Evolutionary conservation across 1,139 yeast genomes (phyloP), one percentile per base, ranked within the genome.

Genomic region (Scheffersomyces stambukii): DNA sequence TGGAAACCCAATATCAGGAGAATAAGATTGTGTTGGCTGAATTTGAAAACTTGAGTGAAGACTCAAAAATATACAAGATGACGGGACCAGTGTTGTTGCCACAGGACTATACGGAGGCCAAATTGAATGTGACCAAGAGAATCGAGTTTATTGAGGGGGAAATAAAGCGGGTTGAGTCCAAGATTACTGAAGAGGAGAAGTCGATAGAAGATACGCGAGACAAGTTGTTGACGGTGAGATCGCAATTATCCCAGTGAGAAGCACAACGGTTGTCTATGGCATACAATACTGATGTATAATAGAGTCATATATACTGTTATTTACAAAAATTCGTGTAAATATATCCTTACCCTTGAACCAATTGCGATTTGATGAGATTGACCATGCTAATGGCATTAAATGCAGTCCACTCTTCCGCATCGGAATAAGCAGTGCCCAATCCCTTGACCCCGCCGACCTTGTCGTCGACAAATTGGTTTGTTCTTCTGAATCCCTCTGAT

Each of bases 71-170:
- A 21, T 91, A 76, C 61, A 91, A 91, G 56, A 70, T 89, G 41
- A 83, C 91, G 13, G 98, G 98, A 1, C 95, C 96, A 8, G 88
- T 89, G 6, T 67, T 91, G 38, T 67, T 91, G 38, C 96, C 96
- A 3, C 96, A 89, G 50, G 95, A 88, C 32, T 75, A 73, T 40
- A 54, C 54, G 9, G 97, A 91, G 54, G 95, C 97, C 19, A 75
- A 77, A 43, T 46, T 73, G 48, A 91, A 89, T 48, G 96, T 91
- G 20, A 73, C 69, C 18, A 91, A 89, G 55, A 80, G 98, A 54
- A 70, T 91, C 28, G 96, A 88, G 53, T 91, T 85, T 46, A 91
- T 91, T 31, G 66, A 74, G 40, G 66, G 65, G 19, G 97, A 91
- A 57, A 84, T 91, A 41, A 65, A 66, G 30, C 60, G 84, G 31